These are phyloP conservation scores for Vigna nakashimae DNA, from an alignment of 306 rosid species.

Conservation along the genomic window DNA sequence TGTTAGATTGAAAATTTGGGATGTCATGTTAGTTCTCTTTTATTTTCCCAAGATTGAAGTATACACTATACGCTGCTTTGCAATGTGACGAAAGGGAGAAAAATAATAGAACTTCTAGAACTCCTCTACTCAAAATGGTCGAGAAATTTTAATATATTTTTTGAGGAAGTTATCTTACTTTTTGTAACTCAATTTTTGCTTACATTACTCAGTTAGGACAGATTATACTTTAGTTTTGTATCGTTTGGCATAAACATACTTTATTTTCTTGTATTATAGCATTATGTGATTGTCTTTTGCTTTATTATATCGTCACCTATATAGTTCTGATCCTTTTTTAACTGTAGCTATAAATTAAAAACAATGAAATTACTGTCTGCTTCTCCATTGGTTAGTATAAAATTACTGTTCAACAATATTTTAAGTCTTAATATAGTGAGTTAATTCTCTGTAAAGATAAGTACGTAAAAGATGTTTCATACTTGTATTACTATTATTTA, in stretches of 20 bases:
- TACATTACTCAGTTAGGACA: background rate
- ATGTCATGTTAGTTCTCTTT: constrained; percentile 32
- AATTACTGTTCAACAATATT: background rate
- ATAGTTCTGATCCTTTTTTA: background rate
- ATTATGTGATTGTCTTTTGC: background rate
- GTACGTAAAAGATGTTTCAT: background rate
- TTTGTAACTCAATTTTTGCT: background rate
- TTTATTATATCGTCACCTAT: no score
- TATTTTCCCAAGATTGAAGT: background rate
- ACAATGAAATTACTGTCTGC: background rate
- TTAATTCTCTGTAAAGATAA: background rate
- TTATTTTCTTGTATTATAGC: background rate
- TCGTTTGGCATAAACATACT: background rate
- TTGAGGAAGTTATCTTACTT: background rate
- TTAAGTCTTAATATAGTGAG: background rate
- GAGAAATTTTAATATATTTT: background rate
- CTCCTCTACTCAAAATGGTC: background rate
- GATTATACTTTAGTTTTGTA: background rate
- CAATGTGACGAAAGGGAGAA: background rate
- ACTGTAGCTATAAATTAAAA: background rate
- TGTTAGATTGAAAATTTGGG: constrained; percentile 5
- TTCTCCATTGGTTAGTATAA: background rate
- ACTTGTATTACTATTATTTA: background rate
- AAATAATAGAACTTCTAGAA: background rate
- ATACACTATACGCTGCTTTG: background rate